These are phyloP conservation scores for Colletotrichum phormii DNA, from an alignment of 2,329 filamentous ascomycete species.

Conservation along the genomic window DNA sequence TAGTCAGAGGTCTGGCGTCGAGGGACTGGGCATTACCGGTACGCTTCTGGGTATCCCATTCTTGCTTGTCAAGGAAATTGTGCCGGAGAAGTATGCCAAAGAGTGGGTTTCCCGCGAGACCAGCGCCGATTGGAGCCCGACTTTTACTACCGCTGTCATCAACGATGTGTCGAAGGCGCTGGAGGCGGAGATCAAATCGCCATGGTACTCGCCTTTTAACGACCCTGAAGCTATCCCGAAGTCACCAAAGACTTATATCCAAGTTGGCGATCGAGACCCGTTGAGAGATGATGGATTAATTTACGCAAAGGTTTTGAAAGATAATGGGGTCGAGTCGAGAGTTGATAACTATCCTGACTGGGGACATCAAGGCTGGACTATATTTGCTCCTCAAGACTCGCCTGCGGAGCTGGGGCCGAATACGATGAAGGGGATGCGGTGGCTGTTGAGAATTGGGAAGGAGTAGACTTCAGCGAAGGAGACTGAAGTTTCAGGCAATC, in stretches of 20 bases:
- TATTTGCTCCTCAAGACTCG: conserved; percentile 1
- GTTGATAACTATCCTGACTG: conserved; percentile 46
- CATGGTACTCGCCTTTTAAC: conserved; percentile 47
- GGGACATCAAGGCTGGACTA: conserved; percentile 27
- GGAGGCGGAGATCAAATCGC: conserved; percentile 43
- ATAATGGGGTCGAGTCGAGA: conserved; percentile 56
- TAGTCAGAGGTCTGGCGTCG: conserved; percentile 52
- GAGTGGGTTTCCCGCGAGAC: conserved; percentile 54
- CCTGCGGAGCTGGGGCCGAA: conserved; percentile 7
- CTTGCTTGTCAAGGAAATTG: conserved; percentile 18
- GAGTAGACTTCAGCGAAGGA: background rate
- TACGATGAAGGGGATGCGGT: conserved; percentile 29
- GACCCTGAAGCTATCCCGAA: conserved; percentile 43
- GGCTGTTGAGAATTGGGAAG: conserved; percentile 1
- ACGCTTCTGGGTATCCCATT: conserved; percentile 19
- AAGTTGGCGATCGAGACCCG: conserved; percentile 62
- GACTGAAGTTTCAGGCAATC: background rate
- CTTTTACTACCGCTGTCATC: conserved; percentile 45
- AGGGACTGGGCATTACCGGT: conserved; percentile 43
- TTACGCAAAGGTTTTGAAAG: conserved; percentile 60
- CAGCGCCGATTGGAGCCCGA: conserved; percentile 49
- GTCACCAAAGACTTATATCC: conserved; percentile 60
- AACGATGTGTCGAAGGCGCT: conserved; percentile 45
- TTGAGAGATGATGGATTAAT: conserved; percentile 64
- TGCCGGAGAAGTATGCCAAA: conserved; percentile 50